A percentile compares a stretch with the other conserved stretches of the same genome.
Conservation (phyloP, 2,329 filamentous ascomycete genomes). For the Alternaria sp. region DNA sequence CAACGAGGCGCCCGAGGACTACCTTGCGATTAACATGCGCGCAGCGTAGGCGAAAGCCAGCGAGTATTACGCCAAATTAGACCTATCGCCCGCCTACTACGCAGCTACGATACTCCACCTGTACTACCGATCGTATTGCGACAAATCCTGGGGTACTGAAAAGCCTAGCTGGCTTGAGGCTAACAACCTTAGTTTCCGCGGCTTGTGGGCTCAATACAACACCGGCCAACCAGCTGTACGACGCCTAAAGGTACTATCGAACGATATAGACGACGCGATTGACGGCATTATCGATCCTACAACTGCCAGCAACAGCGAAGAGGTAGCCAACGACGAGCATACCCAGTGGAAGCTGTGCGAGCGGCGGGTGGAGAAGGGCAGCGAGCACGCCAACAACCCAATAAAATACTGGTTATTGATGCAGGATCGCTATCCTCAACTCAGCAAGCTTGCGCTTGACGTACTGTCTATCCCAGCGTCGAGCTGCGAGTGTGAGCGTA, state of each 20-base stretch:
- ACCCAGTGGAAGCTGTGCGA: background rate
- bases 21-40: constrained; percentile 16
- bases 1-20: constrained; percentile 2
- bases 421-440: background rate
- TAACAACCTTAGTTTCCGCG: background rate
- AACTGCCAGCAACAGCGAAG: background rate
- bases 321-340: background rate
- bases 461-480: constrained; percentile 4
- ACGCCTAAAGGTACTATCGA: too few species aligned
- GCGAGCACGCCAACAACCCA: background rate
- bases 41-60: constrained; percentile 3
- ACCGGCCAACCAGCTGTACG: too few species aligned
- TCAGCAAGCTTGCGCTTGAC: background rate
- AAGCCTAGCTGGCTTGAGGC: background rate
- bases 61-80: constrained; percentile 13
- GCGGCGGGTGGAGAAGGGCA: background rate
- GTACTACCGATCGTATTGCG: too few species aligned
- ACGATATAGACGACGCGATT: background rate
- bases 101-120: constrained; percentile 10
- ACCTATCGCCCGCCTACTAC: constrained; percentile 12
- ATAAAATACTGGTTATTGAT: background rate
- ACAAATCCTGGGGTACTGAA: too few species aligned
- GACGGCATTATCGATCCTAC: background rate
- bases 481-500: constrained; percentile 9
- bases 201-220: background rate